Evolutionary conservation across 106 monocot species (phyloP), one percentile per base, ranked within the genome.

Genomic region (Allium cepa): DNA sequence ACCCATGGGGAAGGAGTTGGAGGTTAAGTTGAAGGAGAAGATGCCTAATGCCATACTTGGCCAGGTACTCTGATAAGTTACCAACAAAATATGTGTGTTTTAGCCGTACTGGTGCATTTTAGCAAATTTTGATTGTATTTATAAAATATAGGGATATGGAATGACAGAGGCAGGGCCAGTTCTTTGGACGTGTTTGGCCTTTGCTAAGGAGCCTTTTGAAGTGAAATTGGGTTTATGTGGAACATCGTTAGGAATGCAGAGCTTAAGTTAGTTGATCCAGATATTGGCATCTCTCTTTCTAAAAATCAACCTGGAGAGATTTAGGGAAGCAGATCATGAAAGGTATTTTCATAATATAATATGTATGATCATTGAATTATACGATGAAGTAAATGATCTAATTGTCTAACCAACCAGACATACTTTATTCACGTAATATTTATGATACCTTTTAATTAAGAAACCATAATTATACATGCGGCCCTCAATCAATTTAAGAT

Each of bases 1-100:
- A n/a, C 89, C 93, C 26, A 82, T 94, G 79, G 86, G 89, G 67
- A 86, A 83, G 76, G 93, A 94, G 69, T 71, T 90, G n/a, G 74
- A 86, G 78, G 83, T 84, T 28, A 72, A 53, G 9, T 69, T 88
- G 62, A 67, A 60, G 50, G 71, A 77, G 46, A 93, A 80, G 76
- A 56, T 93, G 7, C 93, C 93, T 5, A 83, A 75, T 14, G 85
- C 88, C 50, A 74, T 64, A 59, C 79, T 88, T 27, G 93, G 88
- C 1, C 93, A 93, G 81, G 92, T 88, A 59, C 22, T 5, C 3
- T 36, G 3, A 36, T 36, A 36, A 36, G 36, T 5, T 36, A 36
- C 36, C 1, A 36, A 36, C 36, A 36, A 36, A 36, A 36, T 22
- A 22, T 36, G 36, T 36, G 36, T 36, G 36, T 36, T 36, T 36